Evolutionary conservation across 2,329 filamentous ascomycete genomes (phyloP), one percentile per base, ranked within the genome.

Genomic region (Ciborinia camelliae): DNA sequence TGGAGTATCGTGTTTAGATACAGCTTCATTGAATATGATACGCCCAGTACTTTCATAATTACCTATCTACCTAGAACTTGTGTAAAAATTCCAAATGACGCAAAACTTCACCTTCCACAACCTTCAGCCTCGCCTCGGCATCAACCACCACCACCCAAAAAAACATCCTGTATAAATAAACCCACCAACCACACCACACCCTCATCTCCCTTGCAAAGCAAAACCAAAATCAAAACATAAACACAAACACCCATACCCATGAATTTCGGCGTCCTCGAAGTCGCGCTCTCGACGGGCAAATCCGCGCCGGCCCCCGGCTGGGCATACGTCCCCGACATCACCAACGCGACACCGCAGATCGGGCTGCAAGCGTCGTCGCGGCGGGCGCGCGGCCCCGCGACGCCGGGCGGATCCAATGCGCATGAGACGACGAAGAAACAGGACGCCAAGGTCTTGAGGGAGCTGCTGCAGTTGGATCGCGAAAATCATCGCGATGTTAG

Each of bases 311-410:
- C 91, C 1, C 92, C 94, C 0, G 94, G 94, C 73, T 98, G 92
- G 90, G 92, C 92, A 15, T 97, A 97, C 75, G 91, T 97, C 1
- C 88, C 92, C 37, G 91, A 97, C 74, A 18, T 55, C 9, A 87
- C 84, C 20, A 75, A 83, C 64, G 82, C 85, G 63, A 82, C 84
- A 15, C 81, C 85, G 12, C 82, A 83, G 70, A 76, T 79, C 59
- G 75, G 81, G 61, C 81, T 71, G 72, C 77, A 80, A 68, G 81
- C 79, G 65, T 77, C 79, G 69, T 84, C 83, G 81, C 84, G 90
- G 68, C 89, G 92, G 72, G 87, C 86, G 26, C 84, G 90, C 68
- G 72, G 77, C 82, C 66, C 80, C 80, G 35, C 84, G 79, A 68
- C 77, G 12, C 1, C n/a, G 10, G 50, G 50, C 3, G 50, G 28